Evolutionary conservation across 1,284 basidiomycete species (phyloP), one percentile per base, ranked within the genome.

Genomic region (Cryptococcus sp.): DNA sequence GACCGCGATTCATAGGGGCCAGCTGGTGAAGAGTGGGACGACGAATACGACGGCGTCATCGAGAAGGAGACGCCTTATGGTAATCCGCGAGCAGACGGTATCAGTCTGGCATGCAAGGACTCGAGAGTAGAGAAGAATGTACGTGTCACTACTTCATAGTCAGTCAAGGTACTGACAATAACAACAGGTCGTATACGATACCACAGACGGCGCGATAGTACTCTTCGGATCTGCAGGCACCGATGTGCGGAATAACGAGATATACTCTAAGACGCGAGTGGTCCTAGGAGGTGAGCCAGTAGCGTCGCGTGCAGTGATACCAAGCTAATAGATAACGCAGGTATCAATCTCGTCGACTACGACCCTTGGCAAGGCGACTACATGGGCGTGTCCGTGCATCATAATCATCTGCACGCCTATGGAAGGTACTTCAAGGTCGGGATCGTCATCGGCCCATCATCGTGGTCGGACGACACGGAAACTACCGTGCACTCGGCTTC

Each of bases 21-120:
- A 4, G 74, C 72, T 30, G 79, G 79, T 10, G 79, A 80, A 55
- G 79, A 80, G 62, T 79, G 79, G 78, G 79, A 80, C 57, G 70
- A 75, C 47, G 74, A 76, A 8, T 80, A 80, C 52, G 79, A 80
- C 54, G 78, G 79, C 0, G 47, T 66, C 1, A 51, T 63, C 6
- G 74, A 77, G 50, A 65, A 62, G 23, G 63, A 65, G 16, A 72
- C 75, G 0, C 54, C 60, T 7, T 78, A 65, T 50, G 79, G 78
- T 3, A 76, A 75, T 57, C 79, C 79, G 5, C 61, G 75, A 40
- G 73, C 78, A 2, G 79, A 80, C 56, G 79, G 79, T 0, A 78
- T 80, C 63, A 78, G 77, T 65, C 58, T 80, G 16, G 79, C 79
- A 15, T 80, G 79, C 64, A 75, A 73, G 57, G 73, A 79, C 38